Evolutionary conservation across 768 basidiomycete genomes (phyloP).

Genomic region (Jaapia argillacea): DNA sequence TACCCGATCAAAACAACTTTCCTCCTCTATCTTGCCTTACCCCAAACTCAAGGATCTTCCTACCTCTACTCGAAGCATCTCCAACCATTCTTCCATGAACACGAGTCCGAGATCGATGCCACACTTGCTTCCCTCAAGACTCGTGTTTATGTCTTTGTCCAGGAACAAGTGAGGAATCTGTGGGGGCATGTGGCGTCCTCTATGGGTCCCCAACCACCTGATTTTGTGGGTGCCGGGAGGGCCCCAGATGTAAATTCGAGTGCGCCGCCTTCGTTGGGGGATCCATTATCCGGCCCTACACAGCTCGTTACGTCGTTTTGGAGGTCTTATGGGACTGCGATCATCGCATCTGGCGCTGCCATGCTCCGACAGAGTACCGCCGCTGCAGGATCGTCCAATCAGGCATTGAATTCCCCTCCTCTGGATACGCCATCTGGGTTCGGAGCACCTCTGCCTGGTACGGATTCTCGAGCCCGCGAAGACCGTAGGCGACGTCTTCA

Average conservation of each 20-base stretch:
- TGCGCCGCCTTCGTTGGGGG: conserved; percentile 35
- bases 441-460: conserved; percentile 11
- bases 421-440: conserved; percentile 19
- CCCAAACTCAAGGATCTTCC: conserved; percentile 82
- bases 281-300: conserved; percentile 53
- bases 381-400: conserved; percentile 22
- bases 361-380: conserved; percentile 44
- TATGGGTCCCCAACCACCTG: conserved; percentile 30
- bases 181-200: conserved; percentile 56
- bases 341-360: conserved; percentile 59
- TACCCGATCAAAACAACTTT: conserved; percentile 72
- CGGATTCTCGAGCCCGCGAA: conserved; percentile 24
- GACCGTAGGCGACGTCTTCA: conserved; percentile 44
- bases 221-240: conserved; percentile 8
- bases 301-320: conserved; percentile 61
- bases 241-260: conserved; percentile 14
- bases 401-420: conserved; percentile 17
- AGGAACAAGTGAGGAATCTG: conserved; percentile 46
- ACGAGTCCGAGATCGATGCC: conserved; percentile 81
- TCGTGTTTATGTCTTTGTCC: conserved; percentile 51
- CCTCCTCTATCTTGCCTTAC: conserved; percentile 83
- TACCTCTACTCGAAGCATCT: conserved; percentile 77
- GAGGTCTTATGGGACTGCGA: conserved; percentile 67
- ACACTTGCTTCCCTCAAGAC: conserved; percentile 57
- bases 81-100: conserved; percentile 71